phyloP scores from a whole-genome alignment of 371 early-diverging fungal genomes.

The Mortierella sp. region DNA sequence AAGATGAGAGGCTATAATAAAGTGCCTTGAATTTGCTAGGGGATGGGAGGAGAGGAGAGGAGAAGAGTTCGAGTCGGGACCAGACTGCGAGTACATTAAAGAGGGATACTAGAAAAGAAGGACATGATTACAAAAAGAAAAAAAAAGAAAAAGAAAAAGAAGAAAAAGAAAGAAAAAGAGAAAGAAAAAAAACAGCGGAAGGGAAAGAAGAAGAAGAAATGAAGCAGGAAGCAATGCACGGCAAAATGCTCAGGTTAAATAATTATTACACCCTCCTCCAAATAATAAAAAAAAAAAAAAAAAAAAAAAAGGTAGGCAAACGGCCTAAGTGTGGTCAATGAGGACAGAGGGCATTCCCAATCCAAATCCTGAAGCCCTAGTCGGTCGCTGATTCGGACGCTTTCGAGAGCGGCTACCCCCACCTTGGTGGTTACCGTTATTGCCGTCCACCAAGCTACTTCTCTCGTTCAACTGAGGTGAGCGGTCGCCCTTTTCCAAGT shows the following conservation, averaged over 20 bases:
- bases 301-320: background rate
- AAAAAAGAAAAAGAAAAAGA: background rate
- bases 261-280: no score
- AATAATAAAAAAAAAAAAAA: background rate
- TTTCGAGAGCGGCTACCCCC: conserved; percentile 11
- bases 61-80: no score
- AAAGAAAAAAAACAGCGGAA: background rate
- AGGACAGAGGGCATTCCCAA: conserved; percentile 24
- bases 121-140: background rate
- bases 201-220: background rate
- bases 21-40: no score
- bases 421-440: background rate
- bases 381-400: conserved; percentile 23
- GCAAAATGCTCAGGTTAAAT: no score
- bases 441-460: no score
- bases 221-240: background rate
- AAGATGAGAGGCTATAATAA: no score
- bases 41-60: no score
- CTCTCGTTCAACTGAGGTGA: conserved; percentile 4
- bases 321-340: background rate
- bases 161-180: background rate
- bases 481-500: background rate
- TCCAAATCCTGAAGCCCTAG: conserved; percentile 18
- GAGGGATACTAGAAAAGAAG: conserved; percentile 1
- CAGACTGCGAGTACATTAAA: background rate